Evolutionary conservation across 225 moss, liverwort and hornwort species (phyloP).

Genomic region (Bryoerythrophyllum caledonicum): DNA sequence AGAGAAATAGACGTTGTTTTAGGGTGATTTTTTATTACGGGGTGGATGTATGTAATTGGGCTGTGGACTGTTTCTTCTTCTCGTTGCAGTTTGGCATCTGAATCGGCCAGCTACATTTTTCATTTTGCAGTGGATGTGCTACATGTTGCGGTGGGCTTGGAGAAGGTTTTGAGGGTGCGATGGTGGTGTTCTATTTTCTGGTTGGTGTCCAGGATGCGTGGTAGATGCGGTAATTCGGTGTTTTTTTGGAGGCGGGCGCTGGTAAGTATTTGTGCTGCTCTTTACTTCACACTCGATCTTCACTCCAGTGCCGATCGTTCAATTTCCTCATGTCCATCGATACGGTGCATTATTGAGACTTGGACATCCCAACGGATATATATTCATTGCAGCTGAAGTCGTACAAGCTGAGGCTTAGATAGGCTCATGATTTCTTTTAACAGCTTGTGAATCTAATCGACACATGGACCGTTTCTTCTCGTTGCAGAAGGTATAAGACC

Average conservation of each 20-base stretch:
- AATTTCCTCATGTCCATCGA: conserved; percentile 47
- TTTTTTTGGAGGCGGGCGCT: neutral
- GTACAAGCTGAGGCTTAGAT: neutral
- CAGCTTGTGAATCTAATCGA: neutral
- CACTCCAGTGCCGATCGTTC: conserved; percentile 62
- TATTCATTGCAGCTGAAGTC: neutral
- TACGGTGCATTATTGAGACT: conserved; percentile 15
- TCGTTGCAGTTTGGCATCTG: neutral
- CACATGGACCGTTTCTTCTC: no score
- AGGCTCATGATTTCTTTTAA: neutral
- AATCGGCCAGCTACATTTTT: neutral
- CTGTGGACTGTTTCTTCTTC: neutral
- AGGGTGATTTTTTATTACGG: neutral
- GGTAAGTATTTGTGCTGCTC: conserved; percentile 14
- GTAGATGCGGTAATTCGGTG: neutral
- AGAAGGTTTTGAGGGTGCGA: neutral
- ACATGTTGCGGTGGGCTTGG: neutral
- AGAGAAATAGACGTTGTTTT: no score
- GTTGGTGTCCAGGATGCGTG: neutral
- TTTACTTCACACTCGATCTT: conserved; percentile 52
- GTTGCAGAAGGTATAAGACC: no score
- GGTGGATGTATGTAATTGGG: no score
- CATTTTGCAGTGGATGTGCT: neutral
- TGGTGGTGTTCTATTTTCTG: neutral
- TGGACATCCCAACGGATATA: neutral